phyloP scores from a whole-genome alignment of 202 grass and related monocot species.

The Elaeis oleifera region DNA sequence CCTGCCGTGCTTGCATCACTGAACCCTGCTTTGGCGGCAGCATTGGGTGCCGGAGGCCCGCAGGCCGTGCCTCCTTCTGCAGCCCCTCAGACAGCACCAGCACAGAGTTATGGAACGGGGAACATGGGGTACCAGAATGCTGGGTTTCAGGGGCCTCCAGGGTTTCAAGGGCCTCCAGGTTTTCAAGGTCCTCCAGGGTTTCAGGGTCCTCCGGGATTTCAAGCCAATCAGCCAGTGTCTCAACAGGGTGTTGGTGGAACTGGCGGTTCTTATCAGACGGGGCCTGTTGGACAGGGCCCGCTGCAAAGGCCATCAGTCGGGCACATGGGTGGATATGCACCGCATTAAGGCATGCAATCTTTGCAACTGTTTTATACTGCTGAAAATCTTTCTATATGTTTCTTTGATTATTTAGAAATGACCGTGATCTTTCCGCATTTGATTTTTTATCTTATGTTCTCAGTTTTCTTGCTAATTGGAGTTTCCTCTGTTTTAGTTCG shows the following conservation, averaged over 20 bases:
- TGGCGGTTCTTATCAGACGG: slow-evolving; percentile 63
- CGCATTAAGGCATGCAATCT: slow-evolving; percentile 47
- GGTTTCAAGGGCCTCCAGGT: slow-evolving; percentile 33
- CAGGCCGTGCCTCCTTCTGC: slow-evolving; percentile 17
- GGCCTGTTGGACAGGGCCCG: slow-evolving; percentile 43
- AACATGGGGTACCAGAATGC: slow-evolving; percentile 31
- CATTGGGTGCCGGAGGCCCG: slow-evolving; percentile 48
- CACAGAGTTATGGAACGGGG: slow-evolving; percentile 50
- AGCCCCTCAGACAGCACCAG: slow-evolving; percentile 29
- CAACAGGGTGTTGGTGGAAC: slow-evolving; percentile 39
- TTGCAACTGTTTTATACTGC: slow-evolving; percentile 5
- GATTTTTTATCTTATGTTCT: slow-evolving; percentile 26
- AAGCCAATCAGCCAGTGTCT: slow-evolving; percentile 44
- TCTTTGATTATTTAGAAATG: slow-evolving; percentile 1
- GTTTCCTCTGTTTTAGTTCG: slow-evolving; percentile 72
- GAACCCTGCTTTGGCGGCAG: slow-evolving; percentile 80
- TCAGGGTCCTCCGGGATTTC: slow-evolving; percentile 66
- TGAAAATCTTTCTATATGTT: slow-evolving; percentile 10
- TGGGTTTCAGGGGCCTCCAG: slow-evolving; percentile 21
- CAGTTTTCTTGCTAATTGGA: slow-evolving; percentile 45
- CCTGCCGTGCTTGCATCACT: slow-evolving; percentile 72
- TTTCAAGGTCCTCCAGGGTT: slow-evolving; percentile 37
- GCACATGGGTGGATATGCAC: slow-evolving; percentile 69
- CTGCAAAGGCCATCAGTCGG: slow-evolving; percentile 47
- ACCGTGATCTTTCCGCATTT: slow-evolving; percentile 13